Evolutionary conservation across 148 eudicot genomes (phyloP).

Genomic region (Beta vulgaris): DNA sequence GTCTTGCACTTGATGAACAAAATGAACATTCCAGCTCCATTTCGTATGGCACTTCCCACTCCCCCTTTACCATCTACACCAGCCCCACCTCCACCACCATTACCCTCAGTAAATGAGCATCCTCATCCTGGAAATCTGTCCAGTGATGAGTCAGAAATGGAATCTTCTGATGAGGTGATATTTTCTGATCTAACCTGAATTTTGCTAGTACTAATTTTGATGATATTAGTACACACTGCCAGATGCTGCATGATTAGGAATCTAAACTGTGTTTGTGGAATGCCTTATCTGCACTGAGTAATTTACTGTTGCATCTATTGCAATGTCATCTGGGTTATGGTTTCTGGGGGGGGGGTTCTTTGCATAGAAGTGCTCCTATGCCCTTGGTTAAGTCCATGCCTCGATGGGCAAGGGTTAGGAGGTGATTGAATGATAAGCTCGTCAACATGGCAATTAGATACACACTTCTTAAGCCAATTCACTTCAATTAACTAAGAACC

Average conservation of each 20-base stretch:
- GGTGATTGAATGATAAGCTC: neutral
- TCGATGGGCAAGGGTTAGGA: neutral
- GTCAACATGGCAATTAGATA: neutral
- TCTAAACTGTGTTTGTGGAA: neutral
- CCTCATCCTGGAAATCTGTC: conserved; percentile 46
- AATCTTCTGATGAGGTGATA: conserved; percentile 87
- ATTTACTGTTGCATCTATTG: neutral
- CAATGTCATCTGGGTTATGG: neutral
- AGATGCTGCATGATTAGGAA: neutral
- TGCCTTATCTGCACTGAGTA: neutral
- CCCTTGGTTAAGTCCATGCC: neutral
- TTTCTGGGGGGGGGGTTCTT: neutral
- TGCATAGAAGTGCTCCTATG: neutral
- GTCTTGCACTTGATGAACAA: conserved; percentile 98
- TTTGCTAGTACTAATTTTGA: neutral
- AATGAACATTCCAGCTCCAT: conserved; percentile 98
- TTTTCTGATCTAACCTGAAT: neutral
- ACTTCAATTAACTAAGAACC: too few species aligned
- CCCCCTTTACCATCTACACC: conserved; percentile 84
- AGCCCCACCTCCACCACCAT: conserved; percentile 61
- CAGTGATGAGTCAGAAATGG: conserved; percentile 94
- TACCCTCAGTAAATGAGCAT: conserved; percentile 41
- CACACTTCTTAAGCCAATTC: too few species aligned
- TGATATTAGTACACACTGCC: neutral
- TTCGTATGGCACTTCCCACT: conserved; percentile 87